Evolutionary conservation across 2,329 filamentous ascomycete genomes (phyloP), one percentile per base, ranked within the genome.

Genomic region (Cryphonectria japonica): DNA sequence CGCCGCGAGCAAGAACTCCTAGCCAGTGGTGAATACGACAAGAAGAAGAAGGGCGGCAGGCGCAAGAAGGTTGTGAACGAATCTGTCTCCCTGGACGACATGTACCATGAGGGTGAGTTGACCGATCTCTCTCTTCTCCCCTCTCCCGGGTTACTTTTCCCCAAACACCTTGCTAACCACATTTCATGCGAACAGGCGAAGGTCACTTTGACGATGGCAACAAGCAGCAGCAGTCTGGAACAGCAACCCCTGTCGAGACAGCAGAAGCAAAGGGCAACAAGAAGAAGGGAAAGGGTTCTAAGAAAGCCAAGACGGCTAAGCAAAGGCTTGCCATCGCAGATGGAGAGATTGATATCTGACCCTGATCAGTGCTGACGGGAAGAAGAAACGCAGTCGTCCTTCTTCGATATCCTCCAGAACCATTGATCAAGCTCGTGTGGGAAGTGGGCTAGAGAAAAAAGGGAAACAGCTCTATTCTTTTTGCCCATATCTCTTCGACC

Each of bases 61-160:
- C 82, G 86, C 71, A 89, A 89, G 80, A 83, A 85, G 73, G 74
- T 73, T 34, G 6, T 50, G 7, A 50, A 50, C 7, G 75, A 71
- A 39, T 69, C 60, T 59, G 88, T 88, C 77, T 95, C 92, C 78
- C 83, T 98, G 81, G 96, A 98, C 80, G 95, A 98, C 79, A 94
- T 99, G 93, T 99, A 99, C 83, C 96, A 99, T 80, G 96, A 99
- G 87, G 96, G 96, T 97, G 81, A 90, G 93, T 83, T 69, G 5
- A n/a, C 72, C 7, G 2, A 37, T 26, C 34, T 26, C 22, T 43
- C 41, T 14, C n/a, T 0, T 16, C 62, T 29, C 39, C 60, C 1
- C 7, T 43, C 0, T n/a, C 2, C 9, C 71, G 6, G 6, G 34
- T 34, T 34, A 6, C 6, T 6, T 34, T 54, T 70, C 1, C 8